Evolutionary conservation across 2,329 filamentous ascomycete species (phyloP), one percentile per base, ranked within the genome.

Genomic region (Intubia oerlemansii): DNA sequence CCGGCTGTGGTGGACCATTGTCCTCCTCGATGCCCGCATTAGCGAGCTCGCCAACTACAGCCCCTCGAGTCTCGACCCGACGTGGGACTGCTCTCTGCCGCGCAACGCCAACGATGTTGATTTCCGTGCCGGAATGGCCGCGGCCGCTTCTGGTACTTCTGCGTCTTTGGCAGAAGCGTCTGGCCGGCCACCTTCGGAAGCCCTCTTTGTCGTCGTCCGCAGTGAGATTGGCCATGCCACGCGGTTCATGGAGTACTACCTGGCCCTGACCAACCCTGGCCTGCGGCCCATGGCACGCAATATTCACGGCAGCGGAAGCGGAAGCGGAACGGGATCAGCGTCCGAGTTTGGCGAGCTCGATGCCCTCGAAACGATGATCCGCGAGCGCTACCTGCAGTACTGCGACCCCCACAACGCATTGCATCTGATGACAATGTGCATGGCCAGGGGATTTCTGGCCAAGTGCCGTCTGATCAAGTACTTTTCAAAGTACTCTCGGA

Each of bases 1-100:
- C 17, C 49, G 67, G 19, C 51, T 73, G 0, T 73, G 66, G 66
- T 73, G 66, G 67, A 52, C 62, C 0, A 44, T 75, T 1, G 44
- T 62, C 0, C 42, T 62, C 4, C 63, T 70, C 31, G 69, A 75
- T 38, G 44, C 46, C 25, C 63, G 68, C 11, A 53, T 67, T 10
- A 46, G 57, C 36, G 65, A 71, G 36, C 41, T 70, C 33, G 42
- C 54, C 2, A 48, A 56, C 17, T 49, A 41, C 22, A 48, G 46
- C 8, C 34, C 37, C 4, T 34, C 44, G 0, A 36, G 34, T 1
- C 37, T 56, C 2, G 27, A 31, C 2, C 51, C 52, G 0, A 43
- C 40, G 0, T 57, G 53, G 52, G 48, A 59, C 32, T 60, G 56
- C 34, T 43, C 38, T 10, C 34, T 49, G 9, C 56, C 54, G 1